Evolutionary conservation across 2,329 filamentous ascomycete genomes (phyloP).

Genomic region (Calycina herbarum): DNA sequence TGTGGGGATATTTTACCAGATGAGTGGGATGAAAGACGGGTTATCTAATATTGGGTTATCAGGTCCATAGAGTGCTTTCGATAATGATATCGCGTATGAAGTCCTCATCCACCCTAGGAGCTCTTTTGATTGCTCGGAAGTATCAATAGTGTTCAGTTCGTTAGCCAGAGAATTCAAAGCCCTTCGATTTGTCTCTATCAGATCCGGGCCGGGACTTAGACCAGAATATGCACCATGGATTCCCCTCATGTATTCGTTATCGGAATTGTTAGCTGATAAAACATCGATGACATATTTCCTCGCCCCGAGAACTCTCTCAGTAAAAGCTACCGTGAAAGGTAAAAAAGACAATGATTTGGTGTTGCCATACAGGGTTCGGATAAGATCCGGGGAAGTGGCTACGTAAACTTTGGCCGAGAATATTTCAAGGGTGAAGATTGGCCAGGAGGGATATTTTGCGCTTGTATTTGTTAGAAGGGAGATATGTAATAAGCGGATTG

Average conservation of each 20-base stretch:
- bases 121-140: not conserved
- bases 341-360: constrained; percentile 13
- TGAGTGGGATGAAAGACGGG: constrained; percentile 38
- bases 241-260: not conserved
- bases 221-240: not conserved
- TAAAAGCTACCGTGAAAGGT: not conserved
- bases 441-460: constrained; percentile 15
- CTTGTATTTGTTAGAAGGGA: constrained; percentile 11
- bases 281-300: not conserved
- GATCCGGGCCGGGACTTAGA: not conserved
- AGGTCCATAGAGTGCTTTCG: constrained; percentile 44
- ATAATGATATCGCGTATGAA: constrained; percentile 33
- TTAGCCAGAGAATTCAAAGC: not conserved
- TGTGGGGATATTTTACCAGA: constrained; percentile 36
- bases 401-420: constrained; percentile 46
- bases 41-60: constrained; percentile 43
- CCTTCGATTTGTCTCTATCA: not conserved
- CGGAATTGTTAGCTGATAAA: not conserved
- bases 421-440: constrained; percentile 47
- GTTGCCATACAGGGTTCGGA: constrained; percentile 41
- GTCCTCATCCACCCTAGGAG: constrained; percentile 14
- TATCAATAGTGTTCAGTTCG: not conserved
- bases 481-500: constrained; percentile 4
- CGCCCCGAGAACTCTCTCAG: not conserved
- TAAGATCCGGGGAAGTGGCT: constrained; percentile 43